Conservation (phyloP, 805 yeast genomes). For the Jamesozyma spencerorum region DNA sequence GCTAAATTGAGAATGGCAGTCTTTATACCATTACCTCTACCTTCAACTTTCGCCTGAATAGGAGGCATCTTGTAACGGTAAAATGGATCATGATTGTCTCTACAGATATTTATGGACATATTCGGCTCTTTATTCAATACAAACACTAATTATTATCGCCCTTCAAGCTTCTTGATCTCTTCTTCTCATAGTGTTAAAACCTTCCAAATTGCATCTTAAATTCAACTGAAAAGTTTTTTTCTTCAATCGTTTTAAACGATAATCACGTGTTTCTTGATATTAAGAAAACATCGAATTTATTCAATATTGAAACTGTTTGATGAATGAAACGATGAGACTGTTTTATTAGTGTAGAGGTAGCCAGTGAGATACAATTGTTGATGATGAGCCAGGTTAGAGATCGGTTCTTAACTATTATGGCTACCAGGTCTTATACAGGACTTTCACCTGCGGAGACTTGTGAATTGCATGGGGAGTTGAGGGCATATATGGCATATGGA, state of each 20-base stretch:
- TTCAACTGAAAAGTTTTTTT: too few species aligned
- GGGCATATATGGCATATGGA: constrained; percentile 15
- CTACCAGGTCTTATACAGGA: constrained; percentile 42
- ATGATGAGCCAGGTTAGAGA: constrained; percentile 28
- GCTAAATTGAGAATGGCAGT: constrained; percentile 84
- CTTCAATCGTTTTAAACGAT: too few species aligned
- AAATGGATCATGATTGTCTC: constrained; percentile 96
- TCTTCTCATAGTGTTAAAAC: too few species aligned
- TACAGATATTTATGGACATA: constrained; percentile 91
- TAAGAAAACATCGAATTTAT: too few species aligned
- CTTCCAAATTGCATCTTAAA: too few species aligned
- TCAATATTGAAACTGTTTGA: too few species aligned
- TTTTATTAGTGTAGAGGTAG: too few species aligned
- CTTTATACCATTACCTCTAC: constrained; percentile 98
- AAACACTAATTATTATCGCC: too few species aligned
- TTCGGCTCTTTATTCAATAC: too few species aligned
- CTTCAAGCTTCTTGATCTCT: background rate
- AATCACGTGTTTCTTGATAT: background rate
- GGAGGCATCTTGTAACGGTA: constrained; percentile 99
- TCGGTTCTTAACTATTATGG: constrained; percentile 42
- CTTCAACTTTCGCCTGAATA: constrained; percentile 93
- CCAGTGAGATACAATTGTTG: too few species aligned
- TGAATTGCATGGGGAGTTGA: constrained; percentile 34
- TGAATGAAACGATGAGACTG: too few species aligned
- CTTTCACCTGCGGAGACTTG: constrained; percentile 38